Conservation (phyloP, 768 basidiomycete species). For the Cystoderma amianthinum region DNA sequence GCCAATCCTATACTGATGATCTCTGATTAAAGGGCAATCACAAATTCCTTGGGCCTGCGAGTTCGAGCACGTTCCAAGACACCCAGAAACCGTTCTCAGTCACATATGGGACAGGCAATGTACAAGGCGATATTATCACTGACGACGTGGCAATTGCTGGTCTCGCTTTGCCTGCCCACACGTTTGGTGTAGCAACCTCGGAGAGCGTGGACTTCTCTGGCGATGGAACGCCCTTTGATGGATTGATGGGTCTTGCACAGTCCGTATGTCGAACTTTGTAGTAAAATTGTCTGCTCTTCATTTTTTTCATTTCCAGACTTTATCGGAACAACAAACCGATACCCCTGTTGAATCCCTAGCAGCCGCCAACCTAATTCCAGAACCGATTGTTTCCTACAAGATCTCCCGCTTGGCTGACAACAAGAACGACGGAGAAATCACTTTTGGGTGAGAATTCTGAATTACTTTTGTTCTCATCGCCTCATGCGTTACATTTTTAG, state of each 20-base stretch:
- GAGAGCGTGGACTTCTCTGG: slow-evolving; percentile 55
- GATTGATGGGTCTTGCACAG: slow-evolving; percentile 73
- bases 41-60: slow-evolving; percentile 52
- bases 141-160: slow-evolving; percentile 65
- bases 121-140: slow-evolving; percentile 54
- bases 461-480: not conserved
- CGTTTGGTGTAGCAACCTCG: slow-evolving; percentile 56
- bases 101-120: slow-evolving; percentile 64
- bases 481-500: slow-evolving; percentile 12
- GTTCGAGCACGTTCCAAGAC: slow-evolving; percentile 58
- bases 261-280: slow-evolving; percentile 45
- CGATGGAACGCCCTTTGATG: slow-evolving; percentile 50
- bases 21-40: slow-evolving; percentile 35
- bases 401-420: slow-evolving; percentile 68
- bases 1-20: not conserved
- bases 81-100: slow-evolving; percentile 46
- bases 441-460: slow-evolving; percentile 50
- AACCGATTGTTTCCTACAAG: slow-evolving; percentile 74
- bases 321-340: slow-evolving; percentile 56
- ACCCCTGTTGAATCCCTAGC: slow-evolving; percentile 75
- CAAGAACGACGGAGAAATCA: slow-evolving; percentile 72
- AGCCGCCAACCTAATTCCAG: slow-evolving; percentile 43
- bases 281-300: too few relatives aligned
- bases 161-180: slow-evolving; percentile 47
- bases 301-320: slow-evolving; percentile 33